Conservation (phyloP, 345 rosid species). For the Draba incana region DNA sequence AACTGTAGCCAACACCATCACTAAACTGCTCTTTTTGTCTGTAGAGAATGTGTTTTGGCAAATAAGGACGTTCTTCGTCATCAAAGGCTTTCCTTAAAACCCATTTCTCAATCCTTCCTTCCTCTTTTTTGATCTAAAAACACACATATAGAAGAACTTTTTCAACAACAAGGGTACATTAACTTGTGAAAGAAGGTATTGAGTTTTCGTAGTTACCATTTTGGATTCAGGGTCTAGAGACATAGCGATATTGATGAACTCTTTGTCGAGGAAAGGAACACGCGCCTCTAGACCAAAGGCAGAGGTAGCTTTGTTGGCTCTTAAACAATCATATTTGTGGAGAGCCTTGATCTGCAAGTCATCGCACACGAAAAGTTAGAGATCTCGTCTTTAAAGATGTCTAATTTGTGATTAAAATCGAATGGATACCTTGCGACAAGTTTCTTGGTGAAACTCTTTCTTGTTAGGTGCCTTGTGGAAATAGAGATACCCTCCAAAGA, state of each 20-base stretch:
- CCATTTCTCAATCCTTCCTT: conserved; percentile 88
- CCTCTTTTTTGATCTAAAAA: conserved; percentile 62
- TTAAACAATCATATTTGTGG: conserved; percentile 85
- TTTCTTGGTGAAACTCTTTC: conserved; percentile 82
- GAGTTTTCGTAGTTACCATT: conserved; percentile 53
- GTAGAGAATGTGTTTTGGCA: conserved; percentile 92
- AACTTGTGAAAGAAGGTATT: conserved; percentile 2
- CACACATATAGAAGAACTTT: neutral
- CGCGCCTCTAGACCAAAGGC: conserved; percentile 97
- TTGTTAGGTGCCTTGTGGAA: conserved; percentile 97
- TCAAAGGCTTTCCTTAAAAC: conserved; percentile 84
- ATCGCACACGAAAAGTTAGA: conserved; percentile 1
- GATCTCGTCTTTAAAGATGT: neutral
- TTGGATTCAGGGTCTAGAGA: conserved; percentile 83
- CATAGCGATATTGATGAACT: conserved; percentile 81
- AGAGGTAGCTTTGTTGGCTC: conserved; percentile 94
- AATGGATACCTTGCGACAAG: conserved; percentile 77
- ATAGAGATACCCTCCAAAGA: conserved; percentile 92
- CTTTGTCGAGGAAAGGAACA: conserved; percentile 91
- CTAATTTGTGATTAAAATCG: neutral
- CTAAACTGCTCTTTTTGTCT: conserved; percentile 98
- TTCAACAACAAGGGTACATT: neutral
- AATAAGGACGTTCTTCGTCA: conserved; percentile 79
- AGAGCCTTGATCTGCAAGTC: conserved; percentile 81
- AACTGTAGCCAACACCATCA: conserved; percentile 95